phyloP scores from a whole-genome alignment of 768 basidiomycete species.

The Dentipellis fragilis region DNA sequence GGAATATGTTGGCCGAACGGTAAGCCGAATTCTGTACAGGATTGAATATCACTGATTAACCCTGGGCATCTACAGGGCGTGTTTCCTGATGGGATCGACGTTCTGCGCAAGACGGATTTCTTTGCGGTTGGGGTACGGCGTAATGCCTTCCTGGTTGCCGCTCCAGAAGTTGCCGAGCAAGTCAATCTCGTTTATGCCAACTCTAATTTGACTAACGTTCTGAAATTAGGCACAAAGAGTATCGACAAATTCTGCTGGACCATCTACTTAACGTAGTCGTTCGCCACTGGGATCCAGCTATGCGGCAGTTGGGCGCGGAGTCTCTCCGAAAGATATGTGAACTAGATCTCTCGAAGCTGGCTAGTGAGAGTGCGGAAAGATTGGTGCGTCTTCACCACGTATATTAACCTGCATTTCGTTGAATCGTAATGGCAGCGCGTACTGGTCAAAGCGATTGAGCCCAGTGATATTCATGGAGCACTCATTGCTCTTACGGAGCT shows the following conservation, averaged over 20 bases:
- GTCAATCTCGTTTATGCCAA: slow-evolving; percentile 30
- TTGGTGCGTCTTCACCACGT: slow-evolving; percentile 33
- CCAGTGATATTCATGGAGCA: slow-evolving; percentile 69
- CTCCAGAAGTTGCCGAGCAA: slow-evolving; percentile 73
- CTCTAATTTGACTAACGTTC: not conserved
- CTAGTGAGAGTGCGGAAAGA: slow-evolving; percentile 35
- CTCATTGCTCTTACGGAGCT: slow-evolving; percentile 69
- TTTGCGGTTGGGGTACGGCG: slow-evolving; percentile 83
- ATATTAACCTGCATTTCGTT: too few relatives aligned
- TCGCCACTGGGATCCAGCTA: slow-evolving; percentile 80
- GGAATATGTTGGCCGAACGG: slow-evolving; percentile 91
- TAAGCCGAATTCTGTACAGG: slow-evolving; percentile 26
- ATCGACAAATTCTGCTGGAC: slow-evolving; percentile 55
- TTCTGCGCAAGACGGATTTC: slow-evolving; percentile 87
- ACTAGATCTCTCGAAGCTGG: slow-evolving; percentile 44
- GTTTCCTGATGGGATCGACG: slow-evolving; percentile 91
- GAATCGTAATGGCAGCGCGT: too few relatives aligned
- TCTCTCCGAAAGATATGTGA: slow-evolving; percentile 63
- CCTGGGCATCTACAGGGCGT: slow-evolving; percentile 45
- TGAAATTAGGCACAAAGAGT: slow-evolving; percentile 61
- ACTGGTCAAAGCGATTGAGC: slow-evolving; percentile 27
- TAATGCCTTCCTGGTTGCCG: slow-evolving; percentile 78
- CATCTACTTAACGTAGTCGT: slow-evolving; percentile 68
- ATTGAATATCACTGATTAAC: not conserved
- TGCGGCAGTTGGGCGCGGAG: slow-evolving; percentile 70